Evolutionary conservation across 1,284 basidiomycete species (phyloP).

Genomic region (Trichosporon faecale): DNA sequence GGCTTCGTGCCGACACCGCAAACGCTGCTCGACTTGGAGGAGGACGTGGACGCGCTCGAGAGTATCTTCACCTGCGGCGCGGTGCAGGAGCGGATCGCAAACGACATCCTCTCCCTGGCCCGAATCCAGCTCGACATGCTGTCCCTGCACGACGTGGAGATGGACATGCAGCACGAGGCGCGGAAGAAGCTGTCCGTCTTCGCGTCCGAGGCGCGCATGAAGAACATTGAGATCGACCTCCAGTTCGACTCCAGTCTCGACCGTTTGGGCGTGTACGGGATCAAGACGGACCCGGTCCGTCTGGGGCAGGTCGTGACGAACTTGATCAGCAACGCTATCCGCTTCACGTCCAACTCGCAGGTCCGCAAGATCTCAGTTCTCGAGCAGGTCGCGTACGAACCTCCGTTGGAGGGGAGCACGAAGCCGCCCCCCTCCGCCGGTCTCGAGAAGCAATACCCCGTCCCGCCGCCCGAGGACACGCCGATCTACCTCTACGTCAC

Average conservation of each 20-base stretch:
- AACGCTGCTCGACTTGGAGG: constrained; percentile 45
- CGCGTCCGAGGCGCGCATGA: constrained; percentile 41
- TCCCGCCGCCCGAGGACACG: constrained; percentile 32
- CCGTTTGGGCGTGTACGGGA: constrained; percentile 25
- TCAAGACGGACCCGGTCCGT: constrained; percentile 50
- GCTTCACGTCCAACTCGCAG: constrained; percentile 29
- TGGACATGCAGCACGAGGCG: constrained; percentile 46
- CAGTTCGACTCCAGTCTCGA: constrained; percentile 37
- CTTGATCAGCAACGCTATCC: constrained; percentile 32
- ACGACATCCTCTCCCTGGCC: constrained; percentile 52
- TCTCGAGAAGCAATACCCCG: background rate
- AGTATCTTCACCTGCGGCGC: constrained; percentile 48
- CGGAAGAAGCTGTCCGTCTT: constrained; percentile 45
- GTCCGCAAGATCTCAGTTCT: constrained; percentile 30
- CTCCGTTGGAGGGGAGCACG: constrained; percentile 16
- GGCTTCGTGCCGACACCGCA: constrained; percentile 41
- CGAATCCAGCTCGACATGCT: constrained; percentile 52
- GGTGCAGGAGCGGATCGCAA: constrained; percentile 53
- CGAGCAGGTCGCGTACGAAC: constrained; percentile 32
- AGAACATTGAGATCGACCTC: constrained; percentile 36
- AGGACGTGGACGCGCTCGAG: constrained; percentile 34
- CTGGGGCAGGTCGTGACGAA: constrained; percentile 50
- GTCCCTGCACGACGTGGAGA: constrained; percentile 44
- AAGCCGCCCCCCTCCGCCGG: constrained; percentile 15
- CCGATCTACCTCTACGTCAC: constrained; percentile 44